Evolutionary conservation across 2,329 filamentous ascomycete genomes (phyloP), one percentile per base, ranked within the genome.

Genomic region (Stagonosporopsis chrysanthemi): DNA sequence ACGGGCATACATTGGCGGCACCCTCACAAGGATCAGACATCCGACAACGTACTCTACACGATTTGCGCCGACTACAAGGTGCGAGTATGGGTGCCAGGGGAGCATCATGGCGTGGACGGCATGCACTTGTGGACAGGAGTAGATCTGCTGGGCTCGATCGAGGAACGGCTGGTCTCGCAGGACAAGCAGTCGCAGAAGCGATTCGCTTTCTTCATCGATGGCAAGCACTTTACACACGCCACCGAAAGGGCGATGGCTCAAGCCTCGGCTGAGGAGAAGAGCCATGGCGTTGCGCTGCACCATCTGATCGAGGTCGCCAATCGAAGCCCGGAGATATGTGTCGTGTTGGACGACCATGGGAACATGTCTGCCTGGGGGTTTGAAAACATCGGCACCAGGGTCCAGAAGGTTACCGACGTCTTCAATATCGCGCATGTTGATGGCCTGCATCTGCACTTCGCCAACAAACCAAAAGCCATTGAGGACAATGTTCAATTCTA

Each of bases 291-390:
- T 61, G 89, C 90, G 6, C 80, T 97, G 47, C 89, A 95, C 65
- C 91, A 96, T 71, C 80, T 98, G 5, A 89, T 96, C 40, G 90
- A 92, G 64, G 84, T 97, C 65, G 91, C 92, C 9, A 95, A 94
- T 60, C 88, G 89, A 49, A 90, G 85, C 53, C 91, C 93, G 0
- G 95, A 99, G 72, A 86, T 99, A 2, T 95, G 92, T 64, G 83
- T 98, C 23, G 87, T 94, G 8, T 81, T 97, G 44, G 92, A 98
- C 75, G 88, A 88, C n/a, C 81, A 84, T 44, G 94, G 94, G 1
- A 88, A 88, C 63, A 91, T 98, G 89, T 92, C 91, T 38, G 92
- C 91, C 0, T 97, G 94, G 91, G 94, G 92, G 0, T 79, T 99
- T 53, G 93, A 98, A 74, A 93, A 94, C 69, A 85, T 96, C 19